phyloP scores from a whole-genome alignment of 306 rosid species.

The Hippophae gyantsensis region DNA sequence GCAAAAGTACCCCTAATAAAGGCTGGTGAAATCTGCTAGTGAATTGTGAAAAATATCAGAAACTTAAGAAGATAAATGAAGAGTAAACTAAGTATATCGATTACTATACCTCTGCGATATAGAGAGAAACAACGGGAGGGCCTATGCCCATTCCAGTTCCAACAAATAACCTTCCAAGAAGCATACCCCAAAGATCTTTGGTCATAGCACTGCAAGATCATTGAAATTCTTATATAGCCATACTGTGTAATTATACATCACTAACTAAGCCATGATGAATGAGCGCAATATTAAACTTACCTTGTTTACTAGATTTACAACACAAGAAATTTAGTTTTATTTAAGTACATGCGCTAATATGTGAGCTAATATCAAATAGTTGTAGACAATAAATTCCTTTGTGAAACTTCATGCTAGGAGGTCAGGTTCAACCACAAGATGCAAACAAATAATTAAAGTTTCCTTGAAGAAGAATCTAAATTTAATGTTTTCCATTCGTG shows the following conservation, averaged over 20 bases:
- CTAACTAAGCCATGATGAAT: background rate
- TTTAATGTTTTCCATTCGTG: too few relatives aligned
- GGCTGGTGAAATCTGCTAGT: slow-evolving; percentile 64
- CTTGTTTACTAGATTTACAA: too few relatives aligned
- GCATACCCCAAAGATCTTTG: slow-evolving; percentile 69
- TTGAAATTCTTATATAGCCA: background rate
- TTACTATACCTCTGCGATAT: slow-evolving; percentile 65
- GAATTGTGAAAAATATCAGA: slow-evolving; percentile 5
- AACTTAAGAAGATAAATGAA: background rate
- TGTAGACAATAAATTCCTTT: too few relatives aligned
- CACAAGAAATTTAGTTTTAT: too few relatives aligned
- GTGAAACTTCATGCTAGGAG: too few relatives aligned
- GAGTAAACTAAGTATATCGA: slow-evolving; percentile 8
- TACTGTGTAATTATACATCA: background rate
- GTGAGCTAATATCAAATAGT: too few relatives aligned
- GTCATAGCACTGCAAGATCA: slow-evolving; percentile 52
- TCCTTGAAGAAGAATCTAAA: too few relatives aligned
- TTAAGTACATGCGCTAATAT: too few relatives aligned
- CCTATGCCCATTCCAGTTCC: slow-evolving; percentile 88
- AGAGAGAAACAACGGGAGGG: slow-evolving; percentile 76
- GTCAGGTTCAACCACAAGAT: too few relatives aligned
- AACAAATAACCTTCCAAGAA: slow-evolving; percentile 73
- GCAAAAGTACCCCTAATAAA: slow-evolving; percentile 68
- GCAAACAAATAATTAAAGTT: too few relatives aligned
- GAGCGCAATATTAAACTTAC: too few relatives aligned